Percentiles rank a stretch among this genome's conserved stretches.
Evolutionary conservation across 2,329 filamentous ascomycete species (phyloP).

Genomic region (Penicillium sp.): DNA sequence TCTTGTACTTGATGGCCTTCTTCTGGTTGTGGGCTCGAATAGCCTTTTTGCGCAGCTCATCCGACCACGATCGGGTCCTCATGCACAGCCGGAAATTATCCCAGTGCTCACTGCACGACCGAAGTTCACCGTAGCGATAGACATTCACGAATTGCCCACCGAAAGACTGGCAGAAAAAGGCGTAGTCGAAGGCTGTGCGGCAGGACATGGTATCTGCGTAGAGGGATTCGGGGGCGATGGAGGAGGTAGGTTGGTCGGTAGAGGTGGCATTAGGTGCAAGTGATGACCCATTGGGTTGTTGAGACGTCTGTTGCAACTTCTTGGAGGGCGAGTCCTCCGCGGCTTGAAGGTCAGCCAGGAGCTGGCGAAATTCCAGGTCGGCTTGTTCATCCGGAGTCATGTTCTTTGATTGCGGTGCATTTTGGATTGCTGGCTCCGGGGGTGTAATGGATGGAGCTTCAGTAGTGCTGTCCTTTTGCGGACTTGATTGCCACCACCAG

Average conservation of each 20-base stretch:
- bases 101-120: constrained; percentile 80
- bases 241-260: constrained; percentile 21
- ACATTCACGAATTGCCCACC: constrained; percentile 89
- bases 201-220: constrained; percentile 85
- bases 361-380: constrained; percentile 54
- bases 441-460: constrained; percentile 13
- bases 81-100: constrained; percentile 98
- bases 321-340: constrained; percentile 23
- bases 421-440: constrained; percentile 17
- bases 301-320: constrained; percentile 5
- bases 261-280: constrained; percentile 3
- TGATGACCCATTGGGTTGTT: constrained; percentile 3
- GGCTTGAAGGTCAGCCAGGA: constrained; percentile 52
- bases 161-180: constrained; percentile 89
- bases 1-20: constrained; percentile 65
- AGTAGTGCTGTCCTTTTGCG: constrained; percentile 26
- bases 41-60: constrained; percentile 56
- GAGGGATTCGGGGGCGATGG: constrained; percentile 62
- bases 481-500: constrained; percentile 45
- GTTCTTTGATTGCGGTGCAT: constrained; percentile 25
- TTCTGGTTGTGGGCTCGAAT: constrained; percentile 67
- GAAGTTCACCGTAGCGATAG: constrained; percentile 78
- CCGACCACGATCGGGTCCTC: constrained; percentile 66
- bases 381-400: constrained; percentile 49
- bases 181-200: constrained; percentile 82